phyloP scores from a whole-genome alignment of 2,329 filamentous ascomycete species.

The Mycosphaerelloides madeirae region DNA sequence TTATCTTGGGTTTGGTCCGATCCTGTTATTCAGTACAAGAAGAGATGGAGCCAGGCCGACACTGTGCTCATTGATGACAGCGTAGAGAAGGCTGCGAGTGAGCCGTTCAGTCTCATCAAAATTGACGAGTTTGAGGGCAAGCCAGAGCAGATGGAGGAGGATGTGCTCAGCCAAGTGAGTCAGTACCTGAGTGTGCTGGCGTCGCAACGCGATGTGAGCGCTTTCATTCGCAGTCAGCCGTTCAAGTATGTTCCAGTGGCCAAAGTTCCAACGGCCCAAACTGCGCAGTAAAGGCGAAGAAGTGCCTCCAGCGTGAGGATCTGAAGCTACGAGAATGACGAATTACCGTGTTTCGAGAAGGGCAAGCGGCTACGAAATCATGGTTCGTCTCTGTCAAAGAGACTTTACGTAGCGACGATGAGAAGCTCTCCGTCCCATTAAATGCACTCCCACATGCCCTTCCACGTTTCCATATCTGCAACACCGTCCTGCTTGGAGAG shows the following conservation, averaged over 20 bases:
- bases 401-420: too few species aligned
- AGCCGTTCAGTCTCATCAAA: conserved; percentile 77
- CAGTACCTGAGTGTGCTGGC: conserved; percentile 50
- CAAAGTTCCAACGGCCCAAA: too few species aligned
- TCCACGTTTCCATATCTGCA: too few species aligned
- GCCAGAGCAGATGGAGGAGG: conserved; percentile 38
- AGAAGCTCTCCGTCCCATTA: too few species aligned
- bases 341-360: too few species aligned
- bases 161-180: conserved; percentile 48
- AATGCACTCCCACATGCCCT: too few species aligned
- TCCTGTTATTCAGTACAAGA: conserved; percentile 38
- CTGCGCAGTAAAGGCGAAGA: neutral
- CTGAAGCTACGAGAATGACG: neutral
- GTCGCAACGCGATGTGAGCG: conserved; percentile 51
- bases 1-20: conserved; percentile 67
- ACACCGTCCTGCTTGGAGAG: too few species aligned
- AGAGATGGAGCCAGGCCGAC: conserved; percentile 74
- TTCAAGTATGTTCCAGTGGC: conserved; percentile 6
- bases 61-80: conserved; percentile 89
- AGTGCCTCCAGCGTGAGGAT: neutral
- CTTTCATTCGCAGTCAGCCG: conserved; percentile 20
- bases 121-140: conserved; percentile 69
- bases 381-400: too few species aligned
- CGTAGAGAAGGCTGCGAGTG: conserved; percentile 68
- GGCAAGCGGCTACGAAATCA: too few species aligned